These are phyloP conservation scores for Cladosporium colombiae DNA, from an alignment of 2,329 filamentous ascomycete species.

Conservation along the genomic window DNA sequence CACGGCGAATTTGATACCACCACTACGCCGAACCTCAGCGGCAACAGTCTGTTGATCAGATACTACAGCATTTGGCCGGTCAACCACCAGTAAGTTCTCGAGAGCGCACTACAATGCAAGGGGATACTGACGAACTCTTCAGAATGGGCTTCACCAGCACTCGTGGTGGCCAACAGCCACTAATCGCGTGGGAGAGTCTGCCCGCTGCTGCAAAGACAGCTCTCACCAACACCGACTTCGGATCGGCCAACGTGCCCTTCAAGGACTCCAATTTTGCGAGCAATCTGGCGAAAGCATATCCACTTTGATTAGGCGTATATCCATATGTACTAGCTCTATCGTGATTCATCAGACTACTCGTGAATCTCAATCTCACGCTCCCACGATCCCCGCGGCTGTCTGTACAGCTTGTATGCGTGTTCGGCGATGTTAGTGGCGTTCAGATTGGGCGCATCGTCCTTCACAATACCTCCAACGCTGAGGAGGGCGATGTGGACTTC, in stretches of 20 bases:
- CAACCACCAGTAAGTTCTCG: conserved; percentile 48
- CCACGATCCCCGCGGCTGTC: conserved; percentile 40
- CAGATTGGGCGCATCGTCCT: conserved; percentile 42
- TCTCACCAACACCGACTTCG: conserved; percentile 50
- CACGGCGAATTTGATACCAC: conserved; percentile 53
- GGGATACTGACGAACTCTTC: conserved; percentile 46
- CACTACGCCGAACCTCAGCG: conserved; percentile 45
- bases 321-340: neutral
- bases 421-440: conserved; percentile 51
- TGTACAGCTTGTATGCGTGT: conserved; percentile 48
- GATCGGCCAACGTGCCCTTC: conserved; percentile 50
- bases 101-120: conserved; percentile 21
- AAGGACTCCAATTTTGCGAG: conserved; percentile 49
- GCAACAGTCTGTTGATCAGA: conserved; percentile 48
- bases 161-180: conserved; percentile 59
- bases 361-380: conserved; percentile 44
- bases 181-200: conserved; percentile 55
- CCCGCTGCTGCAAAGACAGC: conserved; percentile 45
- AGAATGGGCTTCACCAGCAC: conserved; percentile 62
- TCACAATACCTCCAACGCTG: conserved; percentile 48
- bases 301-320: conserved; percentile 15
- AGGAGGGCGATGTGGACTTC: conserved; percentile 53
- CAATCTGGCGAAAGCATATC: conserved; percentile 42
- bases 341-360: conserved; percentile 22
- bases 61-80: conserved; percentile 54